These are phyloP conservation scores for Solanum tacnaense DNA, from an alignment of 257 asterid species.

Conservation along the genomic window DNA sequence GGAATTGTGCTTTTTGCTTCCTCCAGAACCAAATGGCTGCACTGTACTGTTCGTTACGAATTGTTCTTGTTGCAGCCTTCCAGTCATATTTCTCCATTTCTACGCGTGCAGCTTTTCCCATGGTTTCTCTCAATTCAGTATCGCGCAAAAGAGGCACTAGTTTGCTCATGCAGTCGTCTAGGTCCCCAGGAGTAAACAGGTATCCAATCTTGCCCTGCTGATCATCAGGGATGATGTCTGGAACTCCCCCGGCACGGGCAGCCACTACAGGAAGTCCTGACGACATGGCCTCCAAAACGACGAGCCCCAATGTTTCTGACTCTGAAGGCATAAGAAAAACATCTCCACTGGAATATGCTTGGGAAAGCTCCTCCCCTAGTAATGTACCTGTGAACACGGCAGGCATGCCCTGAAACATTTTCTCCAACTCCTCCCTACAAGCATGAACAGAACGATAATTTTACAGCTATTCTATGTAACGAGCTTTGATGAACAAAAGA, in stretches of 20 bases:
- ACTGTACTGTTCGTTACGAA: conserved; percentile 67
- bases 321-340: conserved; percentile 91
- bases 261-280: conserved; percentile 94
- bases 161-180: conserved; percentile 75
- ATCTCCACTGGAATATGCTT: conserved; percentile 93
- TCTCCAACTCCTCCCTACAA: conserved; percentile 72
- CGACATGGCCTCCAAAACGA: conserved; percentile 93
- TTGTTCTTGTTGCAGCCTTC: conserved; percentile 80
- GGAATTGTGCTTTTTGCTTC: conserved; percentile 49
- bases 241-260: conserved; percentile 97
- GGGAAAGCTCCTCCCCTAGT: conserved; percentile 89
- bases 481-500: not conserved
- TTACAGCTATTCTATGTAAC: not conserved
- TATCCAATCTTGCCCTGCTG: conserved; percentile 80
- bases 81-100: conserved; percentile 91
- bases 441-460: not conserved
- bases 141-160: conserved; percentile 53
- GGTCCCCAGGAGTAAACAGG: conserved; percentile 71
- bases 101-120: conserved; percentile 68
- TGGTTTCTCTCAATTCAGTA: conserved; percentile 44
- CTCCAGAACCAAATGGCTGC: conserved; percentile 94
- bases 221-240: conserved; percentile 76
- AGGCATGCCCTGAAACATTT: conserved; percentile 56
- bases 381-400: conserved; percentile 88
- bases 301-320: conserved; percentile 88